A percentile compares a stretch with the other conserved stretches of the same genome.
Evolutionary conservation across 2,329 filamentous ascomycete species (phyloP).

Genomic region (Trichoderma arundinaceum): DNA sequence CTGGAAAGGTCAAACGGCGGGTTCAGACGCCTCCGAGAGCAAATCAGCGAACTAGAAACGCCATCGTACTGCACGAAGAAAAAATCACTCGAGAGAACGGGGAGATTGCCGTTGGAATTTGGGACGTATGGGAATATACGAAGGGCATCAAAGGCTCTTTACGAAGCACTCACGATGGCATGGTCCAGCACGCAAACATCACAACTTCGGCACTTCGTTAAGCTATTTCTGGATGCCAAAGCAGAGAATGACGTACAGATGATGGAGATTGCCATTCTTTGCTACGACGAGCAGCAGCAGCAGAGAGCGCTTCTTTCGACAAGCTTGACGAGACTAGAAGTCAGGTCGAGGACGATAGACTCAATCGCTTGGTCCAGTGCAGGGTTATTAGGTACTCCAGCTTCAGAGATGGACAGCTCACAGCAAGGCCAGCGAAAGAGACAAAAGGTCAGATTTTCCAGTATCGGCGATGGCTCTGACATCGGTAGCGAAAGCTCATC

Average conservation of each 20-base stretch:
- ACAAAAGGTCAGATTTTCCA: background rate
- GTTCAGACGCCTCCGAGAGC: conserved; percentile 2
- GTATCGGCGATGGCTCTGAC: background rate
- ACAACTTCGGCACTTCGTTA: conserved; percentile 1
- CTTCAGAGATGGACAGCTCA: background rate
- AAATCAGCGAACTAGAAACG: background rate
- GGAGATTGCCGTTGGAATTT: background rate
- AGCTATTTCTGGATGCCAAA: conserved; percentile 10
- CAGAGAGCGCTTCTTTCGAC: background rate
- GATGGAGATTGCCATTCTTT: conserved; percentile 18
- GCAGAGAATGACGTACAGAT: background rate
- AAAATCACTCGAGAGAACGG: background rate
- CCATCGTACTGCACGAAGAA: background rate
- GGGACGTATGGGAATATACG: background rate
- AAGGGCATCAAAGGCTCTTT: conserved; percentile 4
- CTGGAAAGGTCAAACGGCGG: background rate
- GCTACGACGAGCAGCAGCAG: background rate
- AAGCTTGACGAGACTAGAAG: conserved; percentile 2
- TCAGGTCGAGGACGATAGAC: background rate
- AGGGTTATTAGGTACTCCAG: background rate
- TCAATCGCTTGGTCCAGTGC: conserved; percentile 1
- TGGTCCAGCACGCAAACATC: conserved; percentile 1
- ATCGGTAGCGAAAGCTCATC: background rate
- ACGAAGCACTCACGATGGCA: conserved; percentile 4
- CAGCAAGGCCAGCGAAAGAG: background rate